Percentiles rank a stretch among this genome's conserved stretches.
phyloP scores from a whole-genome alignment of 108 stramenopile species.

The Cyclotella atomus region DNA sequence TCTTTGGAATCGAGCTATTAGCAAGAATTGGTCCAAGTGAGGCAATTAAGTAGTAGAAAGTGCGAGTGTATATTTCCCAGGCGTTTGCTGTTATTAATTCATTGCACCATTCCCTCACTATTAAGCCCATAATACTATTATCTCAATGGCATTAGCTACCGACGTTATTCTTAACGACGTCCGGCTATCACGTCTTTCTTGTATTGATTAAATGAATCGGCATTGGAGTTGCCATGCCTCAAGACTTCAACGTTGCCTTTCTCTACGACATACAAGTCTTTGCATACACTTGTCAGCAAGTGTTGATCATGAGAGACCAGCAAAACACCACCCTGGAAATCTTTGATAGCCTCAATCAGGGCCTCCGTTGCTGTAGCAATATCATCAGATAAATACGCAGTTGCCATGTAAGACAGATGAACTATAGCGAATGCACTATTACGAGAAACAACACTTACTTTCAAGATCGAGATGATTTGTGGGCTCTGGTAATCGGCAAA shows the following conservation, averaged over 20 bases:
- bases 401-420: not conserved
- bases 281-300: conserved; percentile 80
- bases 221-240: conserved; percentile 57
- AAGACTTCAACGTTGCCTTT: conserved; percentile 59
- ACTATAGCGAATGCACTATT: not conserved
- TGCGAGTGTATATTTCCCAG: too few relatives aligned
- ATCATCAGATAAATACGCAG: not conserved
- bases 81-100: too few relatives aligned
- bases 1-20: conserved; percentile 58
- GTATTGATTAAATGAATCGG: conserved; percentile 81
- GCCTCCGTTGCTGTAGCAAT: conserved; percentile 73
- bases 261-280: conserved; percentile 84
- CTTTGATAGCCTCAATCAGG: conserved; percentile 76
- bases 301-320: conserved; percentile 91
- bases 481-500: conserved; percentile 10
- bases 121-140: not conserved
- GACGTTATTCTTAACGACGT: conserved; percentile 10
- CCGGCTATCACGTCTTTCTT: conserved; percentile 71
- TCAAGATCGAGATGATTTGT: conserved; percentile 69
- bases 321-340: conserved; percentile 82
- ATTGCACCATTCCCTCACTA: too few relatives aligned
- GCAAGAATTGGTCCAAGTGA: conserved; percentile 40
- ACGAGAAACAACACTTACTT: conserved; percentile 3
- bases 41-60: too few relatives aligned
- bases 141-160: not conserved